A percentile compares a stretch with the other conserved stretches of the same genome.
These are phyloP conservation scores for Solanum clarkiae DNA, from an alignment of 257 asterid genomes.

Conservation along the genomic window DNA sequence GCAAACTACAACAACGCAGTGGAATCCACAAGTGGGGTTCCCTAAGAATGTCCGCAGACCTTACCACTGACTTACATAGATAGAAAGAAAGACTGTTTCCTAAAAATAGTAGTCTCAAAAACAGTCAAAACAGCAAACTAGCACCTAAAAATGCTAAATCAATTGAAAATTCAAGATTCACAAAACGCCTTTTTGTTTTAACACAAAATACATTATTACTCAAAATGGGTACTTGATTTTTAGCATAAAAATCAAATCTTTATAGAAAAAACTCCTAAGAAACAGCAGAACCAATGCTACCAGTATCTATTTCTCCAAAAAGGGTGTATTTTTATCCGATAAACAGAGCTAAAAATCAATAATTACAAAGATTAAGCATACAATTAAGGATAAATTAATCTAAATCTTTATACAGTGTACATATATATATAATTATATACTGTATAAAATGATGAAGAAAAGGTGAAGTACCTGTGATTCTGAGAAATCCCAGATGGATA, in stretches of 20 bases:
- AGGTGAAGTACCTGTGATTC: neutral
- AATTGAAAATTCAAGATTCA: neutral
- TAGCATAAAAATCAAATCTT: neutral
- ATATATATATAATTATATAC: neutral
- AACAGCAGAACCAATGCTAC: neutral
- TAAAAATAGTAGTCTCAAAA: too few species aligned
- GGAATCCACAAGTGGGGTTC: too few species aligned
- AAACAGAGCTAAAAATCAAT: neutral
- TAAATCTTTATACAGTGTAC: neutral
- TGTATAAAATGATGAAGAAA: neutral
- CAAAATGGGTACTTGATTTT: neutral
- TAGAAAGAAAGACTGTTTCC: too few species aligned
- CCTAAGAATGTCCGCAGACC: too few species aligned
- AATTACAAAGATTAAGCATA: neutral
- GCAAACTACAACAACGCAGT: neutral
- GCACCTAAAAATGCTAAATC: neutral
- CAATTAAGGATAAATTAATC: neutral
- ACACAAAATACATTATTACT: neutral
- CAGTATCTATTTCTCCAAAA: neutral
- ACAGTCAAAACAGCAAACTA: neutral
- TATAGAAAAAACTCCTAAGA: neutral
- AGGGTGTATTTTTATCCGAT: neutral
- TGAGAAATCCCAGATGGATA: neutral
- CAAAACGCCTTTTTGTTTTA: neutral
- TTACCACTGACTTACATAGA: too few species aligned